Percentiles rank a stretch among this genome's conserved stretches.
Evolutionary conservation across 768 basidiomycete species (phyloP).

Genomic region (Rhizopogon rudus): DNA sequence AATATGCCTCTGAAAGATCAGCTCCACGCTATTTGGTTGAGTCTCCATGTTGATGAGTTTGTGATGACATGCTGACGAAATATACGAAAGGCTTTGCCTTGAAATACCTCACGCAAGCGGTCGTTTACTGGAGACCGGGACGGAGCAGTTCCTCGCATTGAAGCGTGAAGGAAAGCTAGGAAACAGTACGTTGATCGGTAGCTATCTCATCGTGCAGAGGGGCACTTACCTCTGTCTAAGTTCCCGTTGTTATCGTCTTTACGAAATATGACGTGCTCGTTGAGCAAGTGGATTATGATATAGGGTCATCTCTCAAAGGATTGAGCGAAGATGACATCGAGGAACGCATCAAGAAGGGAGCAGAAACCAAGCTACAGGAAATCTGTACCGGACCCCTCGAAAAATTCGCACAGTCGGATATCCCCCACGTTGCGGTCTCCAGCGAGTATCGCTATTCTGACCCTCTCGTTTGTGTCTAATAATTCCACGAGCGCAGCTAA

Average conservation of each 20-base stretch:
- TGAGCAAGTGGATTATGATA: neutral
- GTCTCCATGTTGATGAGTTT: neutral
- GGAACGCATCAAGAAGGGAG: neutral
- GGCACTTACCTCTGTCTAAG: neutral
- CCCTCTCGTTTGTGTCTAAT: neutral
- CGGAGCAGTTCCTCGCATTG: neutral
- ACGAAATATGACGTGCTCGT: neutral
- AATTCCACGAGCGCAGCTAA: neutral
- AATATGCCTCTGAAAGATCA: neutral
- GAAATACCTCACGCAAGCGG: neutral
- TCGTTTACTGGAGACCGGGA: neutral
- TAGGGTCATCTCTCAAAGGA: neutral
- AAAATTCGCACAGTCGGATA: neutral
- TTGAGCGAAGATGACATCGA: neutral
- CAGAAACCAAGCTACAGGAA: neutral
- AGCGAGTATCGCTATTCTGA: neutral
- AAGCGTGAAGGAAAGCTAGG: neutral
- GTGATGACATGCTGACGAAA: neutral
- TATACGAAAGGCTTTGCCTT: neutral
- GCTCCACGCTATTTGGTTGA: slow-evolving; percentile 13
- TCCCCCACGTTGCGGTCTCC: neutral
- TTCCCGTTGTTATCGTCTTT: slow-evolving; percentile 2
- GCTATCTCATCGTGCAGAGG: neutral
- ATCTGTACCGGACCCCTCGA: neutral
- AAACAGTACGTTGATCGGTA: neutral